Evolutionary conservation across 331 rosid species (phyloP), one percentile per base, ranked within the genome.

Genomic region (Cydonia oblonga): DNA sequence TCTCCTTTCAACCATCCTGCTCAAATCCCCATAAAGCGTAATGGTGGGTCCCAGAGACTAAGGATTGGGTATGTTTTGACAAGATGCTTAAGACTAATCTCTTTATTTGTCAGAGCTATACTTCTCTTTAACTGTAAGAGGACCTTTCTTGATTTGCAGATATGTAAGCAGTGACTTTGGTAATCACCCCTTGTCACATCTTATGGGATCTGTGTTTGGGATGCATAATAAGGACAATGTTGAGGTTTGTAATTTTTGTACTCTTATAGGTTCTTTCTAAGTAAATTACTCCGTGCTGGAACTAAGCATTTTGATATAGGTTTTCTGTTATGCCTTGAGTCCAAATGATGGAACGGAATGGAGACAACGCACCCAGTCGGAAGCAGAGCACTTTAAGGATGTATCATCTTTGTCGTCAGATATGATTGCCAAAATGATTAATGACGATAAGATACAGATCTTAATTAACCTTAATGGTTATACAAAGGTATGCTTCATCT

Each of bases 151-250:
- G 80, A 54, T 65, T 76, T 78, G 84, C 90, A 95, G 98, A 75
- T 95, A 95, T 83, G 96, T 95, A 44, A 95, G 99, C 78, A 95
- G 99, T 69, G 99, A 95, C 79, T 91, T 95, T 2, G 99, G 99
- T 63, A 95, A 95, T 76, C 99, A 95, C 63, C 99, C 99, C 15
- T 81, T 95, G 82, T 95, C 99, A 38, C 99, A 95, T 80, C 90
- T 95, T 53, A 91, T 95, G 99, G 99, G 99, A 78, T 95, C 99
- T 70, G 84, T 95, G 62, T 95, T 95, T 81, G 99, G 99, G 69
- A 91, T 95, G 99, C 99, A 95, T 82, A 81, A 86, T 77, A 77
- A 78, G 79, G 89, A 88, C 76, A 83, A 91, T 86, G 96, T 95
- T 26, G 97, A 91, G 99, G 99, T 95, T 78, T 75, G 78, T 67